Conservation (phyloP, 2,329 filamentous ascomycete species). For the Penicillium nordicum region DNA sequence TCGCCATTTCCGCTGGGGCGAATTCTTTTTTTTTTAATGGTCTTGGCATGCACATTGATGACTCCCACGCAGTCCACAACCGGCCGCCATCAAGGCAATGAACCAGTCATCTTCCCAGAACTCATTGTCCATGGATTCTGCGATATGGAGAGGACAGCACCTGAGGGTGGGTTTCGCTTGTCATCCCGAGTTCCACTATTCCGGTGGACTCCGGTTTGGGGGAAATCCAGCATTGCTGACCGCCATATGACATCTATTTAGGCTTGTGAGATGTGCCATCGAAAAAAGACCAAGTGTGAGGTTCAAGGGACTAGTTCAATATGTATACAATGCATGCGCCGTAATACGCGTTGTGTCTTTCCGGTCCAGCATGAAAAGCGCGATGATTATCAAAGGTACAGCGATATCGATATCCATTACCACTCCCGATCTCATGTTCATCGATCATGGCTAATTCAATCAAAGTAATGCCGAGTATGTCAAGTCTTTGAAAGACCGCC, state of each 20-base stretch:
- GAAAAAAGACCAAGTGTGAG: conserved; percentile 87
- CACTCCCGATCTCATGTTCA: not conserved
- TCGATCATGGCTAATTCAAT: conserved; percentile 7
- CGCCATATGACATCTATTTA: conserved; percentile 33
- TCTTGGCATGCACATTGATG: conserved; percentile 20
- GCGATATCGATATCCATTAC: not conserved
- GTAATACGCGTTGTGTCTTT: conserved; percentile 91
- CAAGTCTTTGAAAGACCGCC: conserved; percentile 85
- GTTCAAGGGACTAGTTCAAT: conserved; percentile 68
- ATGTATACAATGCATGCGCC: conserved; percentile 88
- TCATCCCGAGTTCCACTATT: not conserved
- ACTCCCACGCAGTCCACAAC: conserved; percentile 12
- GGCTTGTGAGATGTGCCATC: conserved; percentile 91
- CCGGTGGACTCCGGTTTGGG: not conserved
- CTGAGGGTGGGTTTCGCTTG: not conserved
- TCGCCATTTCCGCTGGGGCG: conserved; percentile 1
- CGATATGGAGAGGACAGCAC: not conserved
- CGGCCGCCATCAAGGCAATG: conserved; percentile 10
- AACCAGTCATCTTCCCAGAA: not conserved
- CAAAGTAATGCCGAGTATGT: conserved; percentile 78
- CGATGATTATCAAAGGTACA: conserved; percentile 81
- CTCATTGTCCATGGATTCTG: conserved; percentile 4
- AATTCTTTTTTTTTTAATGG: not conserved
- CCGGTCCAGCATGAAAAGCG: conserved; percentile 92
- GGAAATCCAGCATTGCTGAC: conserved; percentile 1